Evolutionary conservation across 2,329 filamentous ascomycete species (phyloP).

Genomic region (Fusarium nurragi): DNA sequence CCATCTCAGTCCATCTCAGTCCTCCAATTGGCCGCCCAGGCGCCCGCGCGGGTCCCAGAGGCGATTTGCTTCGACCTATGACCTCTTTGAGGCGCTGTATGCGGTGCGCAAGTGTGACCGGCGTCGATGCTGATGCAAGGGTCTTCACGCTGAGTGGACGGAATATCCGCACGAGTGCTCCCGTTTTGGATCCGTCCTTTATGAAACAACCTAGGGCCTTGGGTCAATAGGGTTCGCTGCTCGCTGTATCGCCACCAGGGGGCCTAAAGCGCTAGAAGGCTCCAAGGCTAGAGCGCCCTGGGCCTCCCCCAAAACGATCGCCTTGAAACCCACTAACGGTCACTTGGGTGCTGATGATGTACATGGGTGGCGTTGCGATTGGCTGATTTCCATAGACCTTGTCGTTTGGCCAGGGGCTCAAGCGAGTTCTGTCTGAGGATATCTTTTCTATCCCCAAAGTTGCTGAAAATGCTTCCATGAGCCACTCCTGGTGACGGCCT

Average conservation of each 20-base stretch:
- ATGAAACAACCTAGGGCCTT: conserved; percentile 31
- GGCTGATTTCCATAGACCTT: conserved; percentile 8
- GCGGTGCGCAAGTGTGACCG: conserved; percentile 27
- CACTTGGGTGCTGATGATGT: conserved; percentile 30
- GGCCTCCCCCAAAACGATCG: conserved; percentile 28
- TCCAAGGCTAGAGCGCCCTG: conserved; percentile 24
- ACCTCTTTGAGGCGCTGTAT: conserved; percentile 14
- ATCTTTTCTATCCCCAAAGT: conserved; percentile 23
- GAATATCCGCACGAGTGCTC: conserved; percentile 18
- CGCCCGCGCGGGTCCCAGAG: conserved; percentile 31
- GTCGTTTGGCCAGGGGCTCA: conserved; percentile 32
- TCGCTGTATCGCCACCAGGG: conserved; percentile 25
- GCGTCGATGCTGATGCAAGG: conserved; percentile 33
- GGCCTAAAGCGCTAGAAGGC: conserved; percentile 27
- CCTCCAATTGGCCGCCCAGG: conserved; percentile 36
- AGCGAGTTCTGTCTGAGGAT: conserved; percentile 37
- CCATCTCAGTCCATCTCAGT: no score
- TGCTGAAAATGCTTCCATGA: conserved; percentile 39
- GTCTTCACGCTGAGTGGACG: conserved; percentile 29
- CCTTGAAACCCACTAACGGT: conserved; percentile 37
- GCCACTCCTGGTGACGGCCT: conserved; percentile 37
- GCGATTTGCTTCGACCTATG: conserved; percentile 14
- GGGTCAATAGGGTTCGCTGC: conserved; percentile 23
- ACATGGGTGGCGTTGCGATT: conserved; percentile 14
- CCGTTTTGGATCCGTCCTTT: conserved; percentile 34